These are phyloP conservation scores for Dunaliella sp. DNA, from an alignment of 139 green algal species.

Conservation along the genomic window DNA sequence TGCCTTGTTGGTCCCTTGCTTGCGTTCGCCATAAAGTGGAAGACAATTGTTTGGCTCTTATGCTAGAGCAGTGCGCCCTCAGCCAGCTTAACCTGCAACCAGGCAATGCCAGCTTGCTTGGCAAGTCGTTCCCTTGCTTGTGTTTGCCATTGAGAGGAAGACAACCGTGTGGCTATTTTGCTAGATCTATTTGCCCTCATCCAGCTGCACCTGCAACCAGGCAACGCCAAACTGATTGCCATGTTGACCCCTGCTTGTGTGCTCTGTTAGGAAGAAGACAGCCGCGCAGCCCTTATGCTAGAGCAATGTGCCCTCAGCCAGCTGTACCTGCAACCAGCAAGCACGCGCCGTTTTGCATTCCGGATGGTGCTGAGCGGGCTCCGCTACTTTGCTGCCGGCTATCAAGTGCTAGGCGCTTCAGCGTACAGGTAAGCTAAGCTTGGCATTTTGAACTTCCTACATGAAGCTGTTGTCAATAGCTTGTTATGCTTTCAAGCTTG, in stretches of 20 bases:
- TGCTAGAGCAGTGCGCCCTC: conserved; percentile 90
- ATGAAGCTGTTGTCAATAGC: no score
- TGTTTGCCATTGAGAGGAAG: conserved; percentile 56
- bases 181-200: conserved; percentile 81
- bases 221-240: no score
- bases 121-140: background rate
- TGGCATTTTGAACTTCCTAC: conserved; percentile 27
- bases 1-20: no score
- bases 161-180: conserved; percentile 74
- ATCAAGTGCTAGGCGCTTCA: conserved; percentile 62
- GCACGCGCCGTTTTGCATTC: conserved; percentile 79
- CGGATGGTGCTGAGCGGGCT: conserved; percentile 88
- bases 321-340: conserved; percentile 54
- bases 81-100: no score
- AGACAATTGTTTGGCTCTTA: conserved; percentile 68
- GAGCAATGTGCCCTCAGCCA: conserved; percentile 80
- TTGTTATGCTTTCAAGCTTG: background rate
- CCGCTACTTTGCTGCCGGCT: conserved; percentile 68
- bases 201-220: conserved; percentile 59
- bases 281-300: conserved; percentile 79
- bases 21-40: conserved; percentile 60
- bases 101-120: no score
- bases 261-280: conserved; percentile 59
- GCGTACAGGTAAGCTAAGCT: conserved; percentile 60
- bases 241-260: no score